Base-by-base conservation (phyloP, 2,329 filamentous ascomycete genomes). In the Diatrype stigma region DNA sequence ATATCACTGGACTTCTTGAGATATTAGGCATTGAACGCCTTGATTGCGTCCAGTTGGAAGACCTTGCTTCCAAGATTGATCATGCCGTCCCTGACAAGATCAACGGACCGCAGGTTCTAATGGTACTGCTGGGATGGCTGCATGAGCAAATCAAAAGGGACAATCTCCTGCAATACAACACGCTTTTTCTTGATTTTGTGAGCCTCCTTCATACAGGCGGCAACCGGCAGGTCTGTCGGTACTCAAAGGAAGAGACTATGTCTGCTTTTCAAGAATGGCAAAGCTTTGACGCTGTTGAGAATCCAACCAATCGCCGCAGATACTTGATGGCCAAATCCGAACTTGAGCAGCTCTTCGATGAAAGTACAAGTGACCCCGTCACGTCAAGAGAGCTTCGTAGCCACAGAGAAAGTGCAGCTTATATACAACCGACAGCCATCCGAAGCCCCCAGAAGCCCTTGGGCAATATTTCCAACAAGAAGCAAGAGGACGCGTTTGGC, bases 321-420 rank as follows among this genome's bases (percentile, higher is more conserved):
- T 65, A 63, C 46, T 53, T 60, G n/a, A 61, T 65, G 49, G 55
- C 56, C 22, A 48, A 60, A 38, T 45, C 51, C 17, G 60, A 66
- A 32, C 11, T 67, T n/a, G 30, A 54, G 21, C 30, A 44, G 14
- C 16, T 60, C 48, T 57, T 59, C 28, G 45, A 51, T 37, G 49
- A 49, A 28, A 44, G 32, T n/a, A 17, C 22, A 17, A 2, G 2
- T 28, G 16, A 17, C 3, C 22, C 7, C 21, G 44, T 23, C 22
- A 37, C 49, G 12, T 11, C 17, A 7, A 21, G 32, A 21, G 19
- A 14, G 14, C 17, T 5, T 3, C 23, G 28, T 12, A 22, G 19
- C 30, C 22, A 40, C 22, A n/a, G 40, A 26, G 22, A n/a, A 10
- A 21, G 17, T 28, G 22, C 34, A 45, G 30, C n/a, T 46, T 48